Evolutionary conservation across 1,284 basidiomycete species (phyloP), one percentile per base, ranked within the genome.

Genomic region (Heterobasidion parviporum): DNA sequence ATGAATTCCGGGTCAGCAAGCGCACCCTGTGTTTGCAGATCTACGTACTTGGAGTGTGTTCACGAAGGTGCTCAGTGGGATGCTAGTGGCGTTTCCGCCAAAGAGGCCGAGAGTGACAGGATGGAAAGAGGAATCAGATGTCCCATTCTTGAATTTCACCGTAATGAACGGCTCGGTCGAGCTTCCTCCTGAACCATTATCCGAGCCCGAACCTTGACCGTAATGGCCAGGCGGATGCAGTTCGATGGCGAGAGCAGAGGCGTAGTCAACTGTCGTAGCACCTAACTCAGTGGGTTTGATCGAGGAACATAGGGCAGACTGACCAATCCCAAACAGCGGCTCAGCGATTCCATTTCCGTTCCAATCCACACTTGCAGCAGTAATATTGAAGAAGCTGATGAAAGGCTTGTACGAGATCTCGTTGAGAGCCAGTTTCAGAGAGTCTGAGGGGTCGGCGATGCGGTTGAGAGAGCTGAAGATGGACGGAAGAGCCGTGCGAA

Each of bases 61-160:
- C 20, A 70, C 64, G 57, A 80, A 68, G 5, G 64, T 61, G 2
- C 63, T 54, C 8, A 77, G 62, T 1, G 71, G 62, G 7, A 76
- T 60, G 43, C 45, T 65, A 34, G 62, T 55, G 9, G 47, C 45
- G 34, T 52, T 16, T 26, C 36, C 49, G 20, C 58, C 55, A 43
- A 61, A 63, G 49, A 54, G 46, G 16, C 53, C 53, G n/a, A 63
- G 51, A 26, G 55, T 53, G 48, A 54, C 56, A 8, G 45, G 36
- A 34, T 61, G 63, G 54, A 66, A 61, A 36, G 56, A 59, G 0
- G 65, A 51, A 53, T 72, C 68, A 1, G 65, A 59, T 0, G 76
- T 73, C 6, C 79, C 78, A 57, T 82, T 82, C 56, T 78, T 74
- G 72, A 81, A 81, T 59, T 73, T 74, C 56, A 78, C 41, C n/a